Conservation (phyloP, 352 stramenopile species). For the Pythium folliculosum region DNA sequence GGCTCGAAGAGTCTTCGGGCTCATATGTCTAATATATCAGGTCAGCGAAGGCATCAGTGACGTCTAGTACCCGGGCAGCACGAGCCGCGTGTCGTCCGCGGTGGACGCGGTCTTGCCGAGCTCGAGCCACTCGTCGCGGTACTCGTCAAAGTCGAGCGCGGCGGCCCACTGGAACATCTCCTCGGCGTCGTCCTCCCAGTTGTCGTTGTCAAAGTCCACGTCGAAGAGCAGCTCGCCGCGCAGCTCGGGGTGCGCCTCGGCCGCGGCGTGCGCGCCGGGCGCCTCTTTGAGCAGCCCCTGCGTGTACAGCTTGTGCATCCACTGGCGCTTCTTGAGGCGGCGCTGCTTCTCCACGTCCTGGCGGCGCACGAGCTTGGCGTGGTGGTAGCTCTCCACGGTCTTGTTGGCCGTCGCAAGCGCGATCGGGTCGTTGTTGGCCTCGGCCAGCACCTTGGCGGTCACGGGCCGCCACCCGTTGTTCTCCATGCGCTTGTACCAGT, state of each 20-base stretch:
- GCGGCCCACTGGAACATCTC: slow-evolving; percentile 75
- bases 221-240: slow-evolving; percentile 42
- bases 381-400: slow-evolving; percentile 38
- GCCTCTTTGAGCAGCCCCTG: slow-evolving; percentile 48
- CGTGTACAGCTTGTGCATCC: slow-evolving; percentile 81
- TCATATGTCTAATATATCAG: not conserved
- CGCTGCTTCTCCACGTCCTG: slow-evolving; percentile 55
- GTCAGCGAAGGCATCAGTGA: no score
- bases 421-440: slow-evolving; percentile 62
- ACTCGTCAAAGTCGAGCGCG: slow-evolving; percentile 73
- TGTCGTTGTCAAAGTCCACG: slow-evolving; percentile 67
- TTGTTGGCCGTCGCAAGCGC: slow-evolving; percentile 47
- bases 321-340: slow-evolving; percentile 69
- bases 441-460: slow-evolving; percentile 74
- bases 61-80: slow-evolving; percentile 2
- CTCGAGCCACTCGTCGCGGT: slow-evolving; percentile 63
- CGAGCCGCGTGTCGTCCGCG: slow-evolving; percentile 25
- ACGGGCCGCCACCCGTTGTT: slow-evolving; percentile 92
- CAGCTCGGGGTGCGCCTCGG: slow-evolving; percentile 15
- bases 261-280: not conserved
- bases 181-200: slow-evolving; percentile 67
- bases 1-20: no score
- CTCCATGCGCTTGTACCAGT: slow-evolving; percentile 89
- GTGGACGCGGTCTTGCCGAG: slow-evolving; percentile 64
- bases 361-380: slow-evolving; percentile 51